These are phyloP conservation scores for Candida tammaniensis DNA, from an alignment of 805 yeast genomes.

Conservation along the genomic window DNA sequence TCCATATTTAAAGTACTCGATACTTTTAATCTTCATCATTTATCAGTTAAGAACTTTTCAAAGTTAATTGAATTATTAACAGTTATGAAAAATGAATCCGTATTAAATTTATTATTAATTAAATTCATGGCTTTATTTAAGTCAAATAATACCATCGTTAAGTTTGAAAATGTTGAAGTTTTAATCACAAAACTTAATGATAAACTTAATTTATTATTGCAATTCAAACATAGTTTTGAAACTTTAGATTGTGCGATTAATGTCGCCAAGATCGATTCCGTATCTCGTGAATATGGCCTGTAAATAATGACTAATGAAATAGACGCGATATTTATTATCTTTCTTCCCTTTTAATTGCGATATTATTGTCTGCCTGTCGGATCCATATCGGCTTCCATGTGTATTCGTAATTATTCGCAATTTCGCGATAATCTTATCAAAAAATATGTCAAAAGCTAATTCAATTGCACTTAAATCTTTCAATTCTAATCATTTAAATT, in stretches of 20 bases:
- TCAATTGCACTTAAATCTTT: constrained; percentile 46
- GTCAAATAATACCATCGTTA: constrained; percentile 18
- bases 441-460: constrained; percentile 16
- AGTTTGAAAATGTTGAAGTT: constrained; percentile 32
- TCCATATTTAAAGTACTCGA: not conserved
- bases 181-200: constrained; percentile 17
- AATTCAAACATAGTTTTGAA: constrained; percentile 22
- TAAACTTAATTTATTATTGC: constrained; percentile 18
- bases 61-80: constrained; percentile 26
- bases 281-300: not conserved
- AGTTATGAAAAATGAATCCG: constrained; percentile 17
- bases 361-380: too few relatives aligned
- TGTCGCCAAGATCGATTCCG: constrained; percentile 5
- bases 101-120: constrained; percentile 24
- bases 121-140: constrained; percentile 13
- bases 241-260: constrained; percentile 24
- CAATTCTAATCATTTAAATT: constrained; percentile 48
- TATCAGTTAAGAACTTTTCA: constrained; percentile 23
- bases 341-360: too few relatives aligned
- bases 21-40: constrained; percentile 1
- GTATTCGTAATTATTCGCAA: too few relatives aligned
- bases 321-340: too few relatives aligned
- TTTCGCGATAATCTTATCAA: not conserved
- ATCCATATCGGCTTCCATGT: too few relatives aligned
- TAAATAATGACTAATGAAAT: constrained; percentile 10